Evolutionary conservation across 768 basidiomycete genomes (phyloP), one percentile per base, ranked within the genome.

Genomic region (Dioszegia hungarica): DNA sequence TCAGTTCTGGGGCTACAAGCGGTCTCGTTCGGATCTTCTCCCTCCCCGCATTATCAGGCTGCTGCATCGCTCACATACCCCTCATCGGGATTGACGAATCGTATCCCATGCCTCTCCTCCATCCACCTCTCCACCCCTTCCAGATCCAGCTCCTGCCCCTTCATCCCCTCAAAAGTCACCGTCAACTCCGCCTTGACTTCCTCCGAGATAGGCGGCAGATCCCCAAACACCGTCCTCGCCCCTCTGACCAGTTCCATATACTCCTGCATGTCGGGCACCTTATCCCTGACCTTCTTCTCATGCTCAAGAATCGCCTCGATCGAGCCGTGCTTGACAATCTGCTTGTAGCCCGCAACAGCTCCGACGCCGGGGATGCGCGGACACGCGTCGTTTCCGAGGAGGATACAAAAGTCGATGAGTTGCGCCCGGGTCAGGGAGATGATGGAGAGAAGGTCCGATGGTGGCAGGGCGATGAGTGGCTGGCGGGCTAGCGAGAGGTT

Each of bases 371-470:
- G 86, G 57, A 95, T 88, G 4, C 92, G 84, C 43, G 86, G 83
- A 0, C 89, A 86, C 65, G 94, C 93, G 75, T 95, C 92, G 1
- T 91, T 94, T 11, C 92, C 92, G 10, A 92, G 81, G 5, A 95
- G 80, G 48, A 94, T 82, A 0, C 84, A 85, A 75, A 94, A 91
- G 76, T 95, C 92, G 64, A 94, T 74, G 74, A 82, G 92, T 47
- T 82, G 72, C 0, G 74, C 58, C 9, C 85, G 86, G 19, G 91
- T 79, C 2, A 85, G 80, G 1, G 80, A 62, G 4, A 88, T 89
- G 15, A 82, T 83, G 46, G 92, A 79, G 48, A 85, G 58, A 34
- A 82, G 74, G 17, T 20, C 11, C 12, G 28, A 8, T 9, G 39
- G 15, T 2, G 52, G 41, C 1, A 54, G 27, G 31, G 41, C 39